A percentile compares a stretch with the other conserved stretches of the same genome.
phyloP scores from a whole-genome alignment of 768 basidiomycete species.

The Kwoniella newhampshirensis region DNA sequence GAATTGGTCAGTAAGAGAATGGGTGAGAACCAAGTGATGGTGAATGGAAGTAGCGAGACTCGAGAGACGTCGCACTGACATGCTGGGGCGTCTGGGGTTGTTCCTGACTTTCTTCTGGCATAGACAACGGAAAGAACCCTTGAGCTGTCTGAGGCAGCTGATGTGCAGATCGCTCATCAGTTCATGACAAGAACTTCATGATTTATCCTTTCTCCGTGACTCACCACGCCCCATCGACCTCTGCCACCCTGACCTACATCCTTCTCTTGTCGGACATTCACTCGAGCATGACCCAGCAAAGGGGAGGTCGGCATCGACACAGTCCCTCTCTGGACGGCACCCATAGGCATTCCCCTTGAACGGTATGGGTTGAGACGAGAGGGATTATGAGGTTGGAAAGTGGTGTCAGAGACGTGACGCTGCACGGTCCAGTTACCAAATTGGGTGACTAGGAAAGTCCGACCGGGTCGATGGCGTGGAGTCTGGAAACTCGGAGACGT shows the following conservation, averaged over 20 bases:
- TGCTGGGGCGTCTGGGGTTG: neutral
- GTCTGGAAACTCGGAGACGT: too few relatives aligned
- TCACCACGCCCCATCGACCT: slow-evolving; percentile 6
- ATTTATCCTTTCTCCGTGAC: neutral
- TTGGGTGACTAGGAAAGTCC: too few relatives aligned
- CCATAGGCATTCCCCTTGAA: slow-evolving; percentile 8
- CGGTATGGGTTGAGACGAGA: slow-evolving; percentile 16
- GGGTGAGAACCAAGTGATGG: too few relatives aligned
- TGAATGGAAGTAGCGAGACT: too few relatives aligned
- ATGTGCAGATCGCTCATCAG: too few relatives aligned
- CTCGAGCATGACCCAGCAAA: too few relatives aligned
- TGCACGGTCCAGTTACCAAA: too few relatives aligned
- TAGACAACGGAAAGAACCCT: slow-evolving; percentile 6
- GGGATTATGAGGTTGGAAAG: slow-evolving; percentile 6
- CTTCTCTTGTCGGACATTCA: too few relatives aligned
- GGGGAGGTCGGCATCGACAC: slow-evolving; percentile 40
- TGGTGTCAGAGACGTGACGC: slow-evolving; percentile 23
- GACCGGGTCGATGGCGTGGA: too few relatives aligned
- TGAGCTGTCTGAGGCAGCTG: slow-evolving; percentile 27
- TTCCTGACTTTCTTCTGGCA: neutral
- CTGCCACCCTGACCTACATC: neutral
- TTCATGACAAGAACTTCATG: neutral
- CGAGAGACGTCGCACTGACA: too few relatives aligned
- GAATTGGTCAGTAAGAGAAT: too few relatives aligned
- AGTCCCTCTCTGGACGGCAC: slow-evolving; percentile 25